Percentiles rank a stretch among this genome's conserved stretches.
These are phyloP conservation scores for Xanthoparmelia taractica DNA, from an alignment of 495 filamentous ascomycete species.

Conservation along the genomic window DNA sequence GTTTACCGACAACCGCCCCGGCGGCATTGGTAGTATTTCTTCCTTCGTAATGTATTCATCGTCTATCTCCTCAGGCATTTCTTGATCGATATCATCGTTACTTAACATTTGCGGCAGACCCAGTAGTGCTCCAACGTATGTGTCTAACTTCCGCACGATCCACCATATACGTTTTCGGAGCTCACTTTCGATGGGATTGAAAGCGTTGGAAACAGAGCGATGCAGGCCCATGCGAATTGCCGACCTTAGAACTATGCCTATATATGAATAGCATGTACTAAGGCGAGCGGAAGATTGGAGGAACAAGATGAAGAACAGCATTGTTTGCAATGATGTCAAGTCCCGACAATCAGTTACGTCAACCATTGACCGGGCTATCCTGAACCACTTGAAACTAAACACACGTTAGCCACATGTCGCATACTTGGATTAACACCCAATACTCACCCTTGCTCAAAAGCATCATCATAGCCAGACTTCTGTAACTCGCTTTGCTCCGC, in stretches of 20 bases:
- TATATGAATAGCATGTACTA: slow-evolving; percentile 87
- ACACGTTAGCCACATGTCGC: slow-evolving; percentile 9
- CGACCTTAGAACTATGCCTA: slow-evolving; percentile 82
- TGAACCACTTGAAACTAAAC: slow-evolving; percentile 77
- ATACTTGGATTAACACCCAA: slow-evolving; percentile 5
- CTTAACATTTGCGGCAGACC: slow-evolving; percentile 79
- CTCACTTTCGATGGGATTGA: slow-evolving; percentile 80
- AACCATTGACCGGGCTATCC: slow-evolving; percentile 65
- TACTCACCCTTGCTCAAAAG: slow-evolving; percentile 72
- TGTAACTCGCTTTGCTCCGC: slow-evolving; percentile 41
- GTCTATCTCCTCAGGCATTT: slow-evolving; percentile 75
- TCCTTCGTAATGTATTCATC: slow-evolving; percentile 82
- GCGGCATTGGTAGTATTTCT: slow-evolving; percentile 63
- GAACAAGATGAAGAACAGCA: slow-evolving; percentile 89
- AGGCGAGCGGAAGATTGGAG: slow-evolving; percentile 85
- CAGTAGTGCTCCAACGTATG: slow-evolving; percentile 80
- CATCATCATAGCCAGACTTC: slow-evolving; percentile 56
- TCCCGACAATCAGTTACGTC: slow-evolving; percentile 92
- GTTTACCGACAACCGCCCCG: slow-evolving; percentile 66
- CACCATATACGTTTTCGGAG: slow-evolving; percentile 81
- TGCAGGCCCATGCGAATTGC: slow-evolving; percentile 83
- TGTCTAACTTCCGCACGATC: slow-evolving; percentile 87
- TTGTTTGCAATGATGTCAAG: slow-evolving; percentile 72
- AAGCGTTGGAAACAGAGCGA: slow-evolving; percentile 63
- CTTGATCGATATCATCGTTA: slow-evolving; percentile 88